Evolutionary conservation across 139 green algal genomes (phyloP), one percentile per base, ranked within the genome.

Genomic region (Chlamydomonas incerta): DNA sequence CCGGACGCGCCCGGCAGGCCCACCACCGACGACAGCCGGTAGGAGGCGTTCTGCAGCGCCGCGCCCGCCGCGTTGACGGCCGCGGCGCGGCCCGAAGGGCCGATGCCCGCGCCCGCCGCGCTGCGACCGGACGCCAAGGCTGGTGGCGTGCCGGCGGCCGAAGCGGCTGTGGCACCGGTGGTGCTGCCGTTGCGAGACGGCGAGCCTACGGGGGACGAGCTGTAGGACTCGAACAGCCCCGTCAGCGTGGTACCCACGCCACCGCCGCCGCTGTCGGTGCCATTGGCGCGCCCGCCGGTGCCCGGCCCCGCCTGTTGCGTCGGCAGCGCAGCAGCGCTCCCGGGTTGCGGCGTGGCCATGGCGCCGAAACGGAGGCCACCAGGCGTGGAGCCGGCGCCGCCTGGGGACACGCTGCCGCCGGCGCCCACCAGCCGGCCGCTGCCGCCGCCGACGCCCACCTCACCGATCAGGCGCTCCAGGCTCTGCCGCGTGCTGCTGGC

Each of bases 401-500:
- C 18, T 14, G 65, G 17, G 4, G 65, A 23, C 65, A 29, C 8
- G 24, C 24, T 31, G 60, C 60, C 60, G 60, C 18, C 20, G 55
- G 18, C 55, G 11, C 55, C 55, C n/a, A n/a, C n/a, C n/a, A n/a
- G n/a, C n/a, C n/a, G n/a, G n/a, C n/a, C n/a, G n/a, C n/a, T n/a
- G 55, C 8, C 2, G 18, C 55, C 24, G 23, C 3, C 63, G 9
- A 4, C 63, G 50, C 72, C 52, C 31, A 80, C 21, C 50, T 80
- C 50, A 0, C 72, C 72, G 9, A 80, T 50, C 3, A 80, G n/a
- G 11, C 72, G 72, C 50, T 80, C 72, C 52, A 80, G 52, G 52
- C 72, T 80, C 50, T 68, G 50, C 13, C 72, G 72, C 3, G 72
- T 68, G 52, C 72, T 67, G 72, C 72, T 80, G 35, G 26, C 10